Evolutionary conservation across 225 moss, liverwort and hornwort species (phyloP).

Genomic region (Pseudisothecium myosuroides): DNA sequence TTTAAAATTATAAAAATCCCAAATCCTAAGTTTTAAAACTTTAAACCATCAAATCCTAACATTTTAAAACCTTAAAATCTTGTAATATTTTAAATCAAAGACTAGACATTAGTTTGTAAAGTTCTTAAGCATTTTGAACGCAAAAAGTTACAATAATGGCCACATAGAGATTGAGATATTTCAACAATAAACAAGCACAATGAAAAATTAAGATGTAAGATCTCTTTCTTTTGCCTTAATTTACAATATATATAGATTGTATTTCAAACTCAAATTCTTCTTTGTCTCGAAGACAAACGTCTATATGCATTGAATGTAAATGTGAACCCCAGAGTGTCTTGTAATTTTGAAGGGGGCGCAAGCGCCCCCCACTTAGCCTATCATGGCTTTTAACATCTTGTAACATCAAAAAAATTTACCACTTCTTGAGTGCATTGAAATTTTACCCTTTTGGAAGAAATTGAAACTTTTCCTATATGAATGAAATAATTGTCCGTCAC

Average conservation of each 20-base stretch:
- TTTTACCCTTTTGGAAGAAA: background rate
- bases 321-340: rapidly evolving
- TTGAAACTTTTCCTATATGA: rapidly evolving
- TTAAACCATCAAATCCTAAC: background rate
- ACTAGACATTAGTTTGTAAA: background rate
- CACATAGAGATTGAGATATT: background rate
- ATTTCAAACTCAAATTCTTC: background rate
- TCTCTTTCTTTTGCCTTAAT: background rate
- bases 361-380: too few relatives aligned
- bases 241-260: background rate
- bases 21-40: background rate
- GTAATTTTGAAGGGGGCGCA: too few relatives aligned
- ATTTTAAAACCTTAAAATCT: background rate
- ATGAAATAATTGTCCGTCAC: rapidly evolving
- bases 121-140: background rate
- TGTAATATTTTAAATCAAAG: too few relatives aligned
- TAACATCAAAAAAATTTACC: background rate
- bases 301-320: background rate
- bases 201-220: background rate
- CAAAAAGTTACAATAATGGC: too few relatives aligned
- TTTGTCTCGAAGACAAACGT: background rate
- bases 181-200: background rate
- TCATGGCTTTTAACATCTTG: too few relatives aligned
- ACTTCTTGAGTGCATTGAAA: background rate
- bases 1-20: rapidly evolving